Evolutionary conservation across 2,329 filamentous ascomycete species (phyloP).

Genomic region (Annulohypoxylon truncatum): DNA sequence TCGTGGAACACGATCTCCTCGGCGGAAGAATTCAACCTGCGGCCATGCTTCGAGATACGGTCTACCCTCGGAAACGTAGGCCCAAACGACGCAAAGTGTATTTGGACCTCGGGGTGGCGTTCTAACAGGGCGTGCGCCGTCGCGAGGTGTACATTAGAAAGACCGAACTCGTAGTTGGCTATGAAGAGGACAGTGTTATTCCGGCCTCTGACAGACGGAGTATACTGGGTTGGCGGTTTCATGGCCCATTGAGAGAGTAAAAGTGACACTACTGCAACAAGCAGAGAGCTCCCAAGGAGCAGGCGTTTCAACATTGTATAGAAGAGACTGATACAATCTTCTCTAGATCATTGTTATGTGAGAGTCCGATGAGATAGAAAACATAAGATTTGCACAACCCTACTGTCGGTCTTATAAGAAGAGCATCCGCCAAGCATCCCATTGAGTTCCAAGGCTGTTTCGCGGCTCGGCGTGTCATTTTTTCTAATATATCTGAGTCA

Average conservation of each 20-base stretch:
- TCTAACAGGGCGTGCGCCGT: conserved; percentile 38
- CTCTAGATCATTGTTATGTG: background rate
- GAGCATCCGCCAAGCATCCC: background rate
- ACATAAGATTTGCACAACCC: background rate
- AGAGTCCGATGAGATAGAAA: background rate
- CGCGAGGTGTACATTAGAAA: conserved; percentile 38
- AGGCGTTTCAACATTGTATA: background rate
- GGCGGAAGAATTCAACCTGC: background rate
- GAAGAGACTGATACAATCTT: background rate
- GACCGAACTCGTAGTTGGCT: conserved; percentile 32
- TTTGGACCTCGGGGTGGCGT: conserved; percentile 32
- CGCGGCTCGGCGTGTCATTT: no score
- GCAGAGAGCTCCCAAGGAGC: background rate
- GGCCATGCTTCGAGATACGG: background rate
- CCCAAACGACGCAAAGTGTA: conserved; percentile 39
- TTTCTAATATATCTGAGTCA: background rate
- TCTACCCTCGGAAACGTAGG: conserved; percentile 7
- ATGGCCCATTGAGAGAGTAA: background rate
- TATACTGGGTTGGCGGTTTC: background rate
- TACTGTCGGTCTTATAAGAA: background rate
- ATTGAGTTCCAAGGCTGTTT: background rate
- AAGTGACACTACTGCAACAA: background rate
- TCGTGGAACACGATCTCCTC: background rate
- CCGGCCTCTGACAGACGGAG: conserved; percentile 24
- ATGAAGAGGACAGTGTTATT: conserved; percentile 41